Evolutionary conservation across 2,329 filamentous ascomycete species (phyloP), one percentile per base, ranked within the genome.

Genomic region (Huntiella moniliformis): DNA sequence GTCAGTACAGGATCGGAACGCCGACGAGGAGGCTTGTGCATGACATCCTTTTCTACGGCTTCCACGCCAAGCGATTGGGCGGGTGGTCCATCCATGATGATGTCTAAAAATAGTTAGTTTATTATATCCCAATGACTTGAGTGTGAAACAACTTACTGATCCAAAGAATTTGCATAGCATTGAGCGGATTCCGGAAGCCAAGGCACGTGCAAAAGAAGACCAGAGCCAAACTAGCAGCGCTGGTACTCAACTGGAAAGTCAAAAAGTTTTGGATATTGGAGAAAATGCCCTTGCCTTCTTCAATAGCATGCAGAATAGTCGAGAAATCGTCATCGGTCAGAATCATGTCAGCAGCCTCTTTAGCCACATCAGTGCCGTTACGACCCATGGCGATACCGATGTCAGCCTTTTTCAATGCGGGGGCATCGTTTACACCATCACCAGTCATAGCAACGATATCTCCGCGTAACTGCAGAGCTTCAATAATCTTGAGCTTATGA

Each of bases 201-300:
- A 95, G 72, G 54, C 84, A 81, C 28, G 86, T 95, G 67, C 87
- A 95, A 56, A 98, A 63, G 53, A 98, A 75, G 13, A 98, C 91
- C 45, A 98, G 70, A 48, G 82, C 85, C 53, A 98, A 67, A 51
- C 91, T 86, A 46, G 92, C 91, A 15, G 92, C 91, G 59, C 86
- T 95, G 41, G 91, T 98, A 61, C 87, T 95, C 48, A 98, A 73
- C 65, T 98, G 92, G 63, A 98, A 98, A 0, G 91, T 96, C 52
- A 98, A 72, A 64, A 98, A 98, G 62, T 98, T 98, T 59, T 98
- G 91, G 53, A 98, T 96, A 61, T 98, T 98, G 71, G 91, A 94
- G 64, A 98, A 98, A 54, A 98, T 98, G 46, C 87, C 91, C 62
- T 98, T 98, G 62, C 91, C 92, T 65, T 98, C 91, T 61, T 98